These are phyloP conservation scores for Fragaria nilgerrensis DNA, from an alignment of 306 rosid species.

Conservation along the genomic window DNA sequence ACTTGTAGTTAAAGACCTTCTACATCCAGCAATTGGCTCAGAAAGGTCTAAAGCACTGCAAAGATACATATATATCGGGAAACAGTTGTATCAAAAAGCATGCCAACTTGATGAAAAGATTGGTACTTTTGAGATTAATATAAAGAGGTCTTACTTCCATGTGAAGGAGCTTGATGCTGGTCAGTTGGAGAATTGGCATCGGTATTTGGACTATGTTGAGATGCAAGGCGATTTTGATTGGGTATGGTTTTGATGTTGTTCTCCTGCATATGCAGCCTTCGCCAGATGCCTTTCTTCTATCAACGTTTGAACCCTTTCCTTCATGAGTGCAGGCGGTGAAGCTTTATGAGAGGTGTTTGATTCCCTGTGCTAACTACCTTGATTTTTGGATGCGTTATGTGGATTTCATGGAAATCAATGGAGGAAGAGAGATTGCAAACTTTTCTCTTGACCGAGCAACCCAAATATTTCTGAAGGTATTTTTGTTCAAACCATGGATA, in stretches of 20 bases:
- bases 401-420: conserved; percentile 81
- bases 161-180: conserved; percentile 56
- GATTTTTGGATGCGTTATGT: conserved; percentile 95
- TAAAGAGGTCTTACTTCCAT: conserved; percentile 70
- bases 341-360: conserved; percentile 88
- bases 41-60: conserved; percentile 50
- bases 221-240: conserved; percentile 84
- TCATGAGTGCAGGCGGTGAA: conserved; percentile 62
- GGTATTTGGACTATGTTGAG: conserved; percentile 82
- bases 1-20: conserved; percentile 51
- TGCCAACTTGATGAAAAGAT: conserved; percentile 51
- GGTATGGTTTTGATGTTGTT: conserved; percentile 48
- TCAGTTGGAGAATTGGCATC: conserved; percentile 88
- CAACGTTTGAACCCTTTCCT: conserved; percentile 22
- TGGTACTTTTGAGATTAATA: conserved; percentile 59
- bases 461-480: conserved; percentile 68
- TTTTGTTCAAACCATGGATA: conserved; percentile 11
- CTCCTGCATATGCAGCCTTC: conserved; percentile 22
- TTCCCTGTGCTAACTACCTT: conserved; percentile 85
- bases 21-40: conserved; percentile 53
- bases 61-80: conserved; percentile 61
- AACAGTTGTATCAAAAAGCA: conserved; percentile 59
- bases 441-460: conserved; percentile 83
- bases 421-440: conserved; percentile 92
- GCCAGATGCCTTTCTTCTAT: conserved; percentile 5